phyloP scores from a whole-genome alignment of 164 flowering plant species.

The Paratinospora sagittata region DNA sequence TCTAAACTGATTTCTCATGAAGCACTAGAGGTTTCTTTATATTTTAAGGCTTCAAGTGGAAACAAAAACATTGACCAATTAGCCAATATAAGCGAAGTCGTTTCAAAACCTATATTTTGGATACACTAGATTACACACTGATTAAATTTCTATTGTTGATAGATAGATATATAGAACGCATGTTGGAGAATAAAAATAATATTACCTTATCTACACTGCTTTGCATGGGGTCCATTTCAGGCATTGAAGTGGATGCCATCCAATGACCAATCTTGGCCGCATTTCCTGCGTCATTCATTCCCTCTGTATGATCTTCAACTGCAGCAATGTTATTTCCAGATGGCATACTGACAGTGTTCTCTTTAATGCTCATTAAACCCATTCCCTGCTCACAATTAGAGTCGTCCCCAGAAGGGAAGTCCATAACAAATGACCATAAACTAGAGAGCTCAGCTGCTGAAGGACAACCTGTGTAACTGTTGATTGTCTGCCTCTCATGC shows the following conservation, averaged over 20 bases:
- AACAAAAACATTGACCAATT: no score
- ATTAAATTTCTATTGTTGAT: neutral
- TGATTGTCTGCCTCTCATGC: conserved; percentile 65
- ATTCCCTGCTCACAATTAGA: conserved; percentile 56
- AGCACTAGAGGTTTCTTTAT: no score
- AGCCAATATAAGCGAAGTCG: no score
- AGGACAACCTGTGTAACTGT: conserved; percentile 87
- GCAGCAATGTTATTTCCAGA: conserved; percentile 20
- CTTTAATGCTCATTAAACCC: conserved; percentile 65
- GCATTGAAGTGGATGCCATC: conserved; percentile 40
- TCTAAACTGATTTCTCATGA: no score
- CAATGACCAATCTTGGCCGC: conserved; percentile 33
- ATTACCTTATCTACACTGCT: conserved; percentile 27
- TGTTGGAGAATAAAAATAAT: neutral
- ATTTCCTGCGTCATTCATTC: conserved; percentile 11
- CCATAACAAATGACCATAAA: conserved; percentile 68
- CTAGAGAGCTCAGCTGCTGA: conserved; percentile 70
- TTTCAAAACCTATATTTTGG: no score
- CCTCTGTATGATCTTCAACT: conserved; percentile 18
- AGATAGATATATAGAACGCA: neutral
- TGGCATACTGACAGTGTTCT: conserved; percentile 26
- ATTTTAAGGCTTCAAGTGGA: no score
- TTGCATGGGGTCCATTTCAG: conserved; percentile 23
- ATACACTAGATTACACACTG: neutral
- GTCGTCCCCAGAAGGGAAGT: conserved; percentile 41